Conservation (phyloP, 345 rosid genomes). For the Turnera subulata region DNA sequence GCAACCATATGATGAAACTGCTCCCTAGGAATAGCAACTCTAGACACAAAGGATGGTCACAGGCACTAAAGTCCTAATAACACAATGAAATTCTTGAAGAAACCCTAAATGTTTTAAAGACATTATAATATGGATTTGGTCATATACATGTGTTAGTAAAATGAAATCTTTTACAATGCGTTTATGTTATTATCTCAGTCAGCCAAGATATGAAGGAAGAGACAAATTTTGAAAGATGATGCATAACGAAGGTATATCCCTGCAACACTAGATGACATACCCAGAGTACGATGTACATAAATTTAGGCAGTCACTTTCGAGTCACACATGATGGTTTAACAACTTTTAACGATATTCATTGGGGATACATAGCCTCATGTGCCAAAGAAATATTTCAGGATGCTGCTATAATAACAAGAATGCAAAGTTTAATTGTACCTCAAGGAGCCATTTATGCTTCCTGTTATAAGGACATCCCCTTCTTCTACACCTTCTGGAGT, state of each 20-base stretch:
- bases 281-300: not conserved
- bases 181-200: too few species aligned
- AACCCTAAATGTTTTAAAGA: not conserved
- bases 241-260: not conserved
- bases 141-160: too few species aligned
- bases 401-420: constrained; percentile 14
- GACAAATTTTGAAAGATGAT: not conserved
- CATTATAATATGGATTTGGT: not conserved
- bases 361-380: not conserved
- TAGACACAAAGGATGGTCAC: not conserved
- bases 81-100: not conserved
- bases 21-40: not conserved
- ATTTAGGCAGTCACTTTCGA: too few species aligned
- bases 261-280: not conserved
- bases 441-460: constrained; percentile 46
- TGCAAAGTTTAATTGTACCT: constrained; percentile 41
- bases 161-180: too few species aligned
- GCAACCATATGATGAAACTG: not conserved
- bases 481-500: constrained; percentile 48
- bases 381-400: not conserved
- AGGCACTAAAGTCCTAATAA: not conserved
- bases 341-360: too few species aligned
- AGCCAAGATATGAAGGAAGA: not conserved
- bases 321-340: too few species aligned
- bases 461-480: constrained; percentile 46